Conservation (phyloP, 805 yeast genomes). For the Cyberlindnera euphorbiiphila region DNA sequence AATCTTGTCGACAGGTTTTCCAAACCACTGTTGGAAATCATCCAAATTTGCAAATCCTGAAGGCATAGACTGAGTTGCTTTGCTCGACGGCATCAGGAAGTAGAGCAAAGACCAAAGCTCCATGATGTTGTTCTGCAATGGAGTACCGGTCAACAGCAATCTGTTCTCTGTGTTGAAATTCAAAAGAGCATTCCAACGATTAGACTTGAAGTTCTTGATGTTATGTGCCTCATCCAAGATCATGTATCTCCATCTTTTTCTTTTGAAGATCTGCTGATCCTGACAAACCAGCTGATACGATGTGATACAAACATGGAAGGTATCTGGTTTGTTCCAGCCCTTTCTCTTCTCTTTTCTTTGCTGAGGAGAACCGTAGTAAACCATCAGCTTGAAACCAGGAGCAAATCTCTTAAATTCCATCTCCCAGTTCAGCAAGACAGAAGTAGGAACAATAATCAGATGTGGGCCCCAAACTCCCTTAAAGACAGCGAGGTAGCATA, state of each 20-base stretch:
- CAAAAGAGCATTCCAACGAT: conserved; percentile 93
- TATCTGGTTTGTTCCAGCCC: conserved; percentile 96
- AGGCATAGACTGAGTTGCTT: conserved; percentile 71
- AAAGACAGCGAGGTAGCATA: conserved; percentile 88
- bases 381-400: conserved; percentile 93
- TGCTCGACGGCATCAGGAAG: conserved; percentile 91
- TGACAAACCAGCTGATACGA: conserved; percentile 97
- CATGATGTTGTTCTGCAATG: conserved; percentile 89
- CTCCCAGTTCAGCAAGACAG: conserved; percentile 97
- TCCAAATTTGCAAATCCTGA: conserved; percentile 91
- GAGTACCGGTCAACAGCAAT: conserved; percentile 90
- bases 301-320: conserved; percentile 95
- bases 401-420: conserved; percentile 98
- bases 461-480: conserved; percentile 98
- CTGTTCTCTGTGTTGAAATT: conserved; percentile 92
- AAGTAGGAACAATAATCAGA: conserved; percentile 93
- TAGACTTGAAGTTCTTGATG: conserved; percentile 92
- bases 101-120: conserved; percentile 95
- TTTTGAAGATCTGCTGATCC: conserved; percentile 88
- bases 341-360: conserved; percentile 93
- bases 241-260: conserved; percentile 95
- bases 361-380: conserved; percentile 95
- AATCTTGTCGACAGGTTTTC: conserved; percentile 91
- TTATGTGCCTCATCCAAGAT: conserved; percentile 97
- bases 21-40: conserved; percentile 98